A percentile compares a stretch with the other conserved stretches of the same genome.
Evolutionary conservation across 192 early-diverging fungal genomes (phyloP).

Genomic region (Allomyces macrogynus): DNA sequence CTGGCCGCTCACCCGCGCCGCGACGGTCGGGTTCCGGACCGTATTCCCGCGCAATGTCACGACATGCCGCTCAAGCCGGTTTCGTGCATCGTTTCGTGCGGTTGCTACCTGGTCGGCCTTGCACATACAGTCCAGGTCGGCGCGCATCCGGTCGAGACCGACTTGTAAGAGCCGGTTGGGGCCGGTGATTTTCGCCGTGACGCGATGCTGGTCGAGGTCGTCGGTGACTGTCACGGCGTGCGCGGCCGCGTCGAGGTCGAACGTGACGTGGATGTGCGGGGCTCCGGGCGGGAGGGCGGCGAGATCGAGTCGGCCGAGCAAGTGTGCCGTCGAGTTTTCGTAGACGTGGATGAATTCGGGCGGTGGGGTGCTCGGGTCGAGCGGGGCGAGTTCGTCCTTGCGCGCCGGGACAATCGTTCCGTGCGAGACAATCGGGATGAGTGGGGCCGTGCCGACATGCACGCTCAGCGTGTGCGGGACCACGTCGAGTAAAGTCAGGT

Average conservation of each 20-base stretch:
- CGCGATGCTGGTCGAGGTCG: slow-evolving; percentile 6
- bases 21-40: too few species aligned
- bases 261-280: slow-evolving; percentile 89
- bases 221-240: slow-evolving; percentile 66
- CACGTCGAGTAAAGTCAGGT: slow-evolving; percentile 84
- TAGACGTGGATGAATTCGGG: slow-evolving; percentile 93
- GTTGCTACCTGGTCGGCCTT: too few species aligned
- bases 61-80: too few species aligned
- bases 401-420: slow-evolving; percentile 95
- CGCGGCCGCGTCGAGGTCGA: slow-evolving; percentile 94
- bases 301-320: slow-evolving; percentile 92
- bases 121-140: too few species aligned
- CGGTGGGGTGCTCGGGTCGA: slow-evolving; percentile 92
- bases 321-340: slow-evolving; percentile 90
- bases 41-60: too few species aligned
- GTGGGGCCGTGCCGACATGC: slow-evolving; percentile 93
- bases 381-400: slow-evolving; percentile 95
- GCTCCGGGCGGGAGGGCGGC: slow-evolving; percentile 89
- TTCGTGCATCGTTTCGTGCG: too few species aligned
- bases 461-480: slow-evolving; percentile 93
- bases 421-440: slow-evolving; percentile 90
- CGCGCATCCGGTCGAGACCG: too few species aligned
- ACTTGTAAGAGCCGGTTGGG: too few species aligned
- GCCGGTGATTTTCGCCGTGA: too few species aligned
- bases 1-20: too few species aligned